Conservation (phyloP, 2,329 filamentous ascomycete genomes). For the Botrytis galanthina region DNA sequence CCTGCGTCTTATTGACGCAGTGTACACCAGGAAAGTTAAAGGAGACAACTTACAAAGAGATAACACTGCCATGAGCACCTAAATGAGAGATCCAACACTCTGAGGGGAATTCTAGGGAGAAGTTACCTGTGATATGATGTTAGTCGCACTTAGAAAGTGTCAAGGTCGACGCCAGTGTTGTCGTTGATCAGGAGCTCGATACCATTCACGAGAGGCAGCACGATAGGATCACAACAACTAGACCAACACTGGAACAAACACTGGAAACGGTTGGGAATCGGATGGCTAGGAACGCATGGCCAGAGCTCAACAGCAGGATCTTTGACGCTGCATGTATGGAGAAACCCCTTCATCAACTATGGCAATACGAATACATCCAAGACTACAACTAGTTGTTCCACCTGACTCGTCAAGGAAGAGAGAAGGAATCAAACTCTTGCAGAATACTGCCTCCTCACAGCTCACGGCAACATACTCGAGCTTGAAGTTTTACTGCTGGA, state of each 20-base stretch:
- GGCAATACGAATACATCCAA: background rate
- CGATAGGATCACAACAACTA: background rate
- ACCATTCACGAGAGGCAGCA: background rate
- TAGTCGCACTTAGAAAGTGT: background rate
- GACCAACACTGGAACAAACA: too few species aligned
- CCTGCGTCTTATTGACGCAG: background rate
- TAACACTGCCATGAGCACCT: background rate
- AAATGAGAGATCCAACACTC: background rate
- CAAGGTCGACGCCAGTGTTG: background rate
- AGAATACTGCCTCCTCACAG: background rate
- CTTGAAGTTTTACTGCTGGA: background rate
- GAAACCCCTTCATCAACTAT: background rate
- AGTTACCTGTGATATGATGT: background rate
- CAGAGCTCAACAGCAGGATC: background rate
- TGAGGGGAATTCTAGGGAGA: background rate
- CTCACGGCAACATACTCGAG: background rate
- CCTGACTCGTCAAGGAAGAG: background rate
- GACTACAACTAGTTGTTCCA: background rate
- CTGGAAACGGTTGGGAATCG: too few species aligned
- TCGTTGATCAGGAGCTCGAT: background rate
- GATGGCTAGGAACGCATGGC: too few species aligned
- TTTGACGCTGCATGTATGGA: background rate
- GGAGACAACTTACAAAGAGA: background rate
- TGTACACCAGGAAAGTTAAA: background rate
- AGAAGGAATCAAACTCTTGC: background rate